These are phyloP conservation scores for Aspergillus ostianus DNA, from an alignment of 495 filamentous ascomycete species.

Conservation along the genomic window DNA sequence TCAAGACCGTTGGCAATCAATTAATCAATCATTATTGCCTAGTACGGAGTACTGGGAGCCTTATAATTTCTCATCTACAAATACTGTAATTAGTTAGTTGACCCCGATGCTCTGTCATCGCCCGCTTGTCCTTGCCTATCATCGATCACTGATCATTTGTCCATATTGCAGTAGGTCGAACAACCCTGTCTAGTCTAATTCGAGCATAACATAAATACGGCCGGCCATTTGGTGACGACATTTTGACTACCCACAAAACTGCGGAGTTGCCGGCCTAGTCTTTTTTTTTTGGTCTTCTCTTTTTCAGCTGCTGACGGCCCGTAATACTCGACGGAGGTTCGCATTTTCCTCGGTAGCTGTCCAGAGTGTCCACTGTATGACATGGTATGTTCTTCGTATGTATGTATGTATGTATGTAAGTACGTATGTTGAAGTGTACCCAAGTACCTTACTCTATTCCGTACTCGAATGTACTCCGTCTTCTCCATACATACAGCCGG, in stretches of 20 bases:
- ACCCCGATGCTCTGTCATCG: not conserved
- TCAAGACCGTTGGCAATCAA: not conserved
- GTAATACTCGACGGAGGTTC: constrained; percentile 19
- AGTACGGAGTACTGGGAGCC: not conserved
- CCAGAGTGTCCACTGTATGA: not conserved
- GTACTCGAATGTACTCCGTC: not conserved
- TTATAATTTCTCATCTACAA: not conserved
- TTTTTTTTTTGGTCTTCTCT: not conserved
- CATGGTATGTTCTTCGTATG: not conserved
- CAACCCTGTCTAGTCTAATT: constrained; percentile 2
- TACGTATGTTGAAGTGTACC: too few relatives aligned
- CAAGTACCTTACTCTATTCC: not conserved
- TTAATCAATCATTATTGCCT: not conserved
- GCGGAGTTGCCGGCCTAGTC: constrained; percentile 17
- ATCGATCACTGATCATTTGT: constrained; percentile 2
- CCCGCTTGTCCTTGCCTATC: not conserved
- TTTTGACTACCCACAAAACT: constrained; percentile 14
- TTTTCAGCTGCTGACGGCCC: constrained; percentile 26
- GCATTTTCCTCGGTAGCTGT: constrained; percentile 15
- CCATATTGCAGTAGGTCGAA: not conserved
- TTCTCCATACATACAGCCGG: constrained; percentile 14
- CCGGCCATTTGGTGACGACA: constrained; percentile 18
- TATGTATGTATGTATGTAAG: not conserved
- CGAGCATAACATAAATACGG: constrained; percentile 19
- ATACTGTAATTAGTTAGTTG: not conserved